A percentile compares a stretch with the other conserved stretches of the same genome.
These are phyloP conservation scores for Solanum phureja DNA, from an alignment of 257 asterid genomes.

Conservation along the genomic window DNA sequence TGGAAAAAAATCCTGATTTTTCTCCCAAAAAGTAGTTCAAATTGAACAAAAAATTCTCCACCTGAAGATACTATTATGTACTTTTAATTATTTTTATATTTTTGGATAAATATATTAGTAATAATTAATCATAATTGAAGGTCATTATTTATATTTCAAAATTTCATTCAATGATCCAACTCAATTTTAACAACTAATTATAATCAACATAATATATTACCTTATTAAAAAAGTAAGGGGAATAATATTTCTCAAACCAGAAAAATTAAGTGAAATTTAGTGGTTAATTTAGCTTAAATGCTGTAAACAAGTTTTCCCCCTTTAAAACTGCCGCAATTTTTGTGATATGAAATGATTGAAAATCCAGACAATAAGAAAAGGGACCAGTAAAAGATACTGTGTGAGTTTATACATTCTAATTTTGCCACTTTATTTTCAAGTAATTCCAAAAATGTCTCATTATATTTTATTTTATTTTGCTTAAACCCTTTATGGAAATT, in stretches of 20 bases:
- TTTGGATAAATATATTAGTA: neutral
- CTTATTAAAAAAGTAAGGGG: neutral
- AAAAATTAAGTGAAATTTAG: neutral
- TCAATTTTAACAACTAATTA: neutral
- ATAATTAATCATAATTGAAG: neutral
- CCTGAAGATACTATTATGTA: neutral
- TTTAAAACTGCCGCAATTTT: neutral
- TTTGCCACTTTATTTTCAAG: neutral
- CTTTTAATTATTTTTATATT: neutral
- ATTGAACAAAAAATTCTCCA: neutral
- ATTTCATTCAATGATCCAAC: neutral
- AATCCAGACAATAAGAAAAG: neutral
- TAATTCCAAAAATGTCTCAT: neutral
- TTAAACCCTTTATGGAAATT: neutral
- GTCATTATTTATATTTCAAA: neutral
- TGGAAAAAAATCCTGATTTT: neutral
- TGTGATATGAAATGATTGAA: neutral
- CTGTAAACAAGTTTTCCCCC: neutral
- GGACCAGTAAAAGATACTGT: neutral
- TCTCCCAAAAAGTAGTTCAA: neutral
- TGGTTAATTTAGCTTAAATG: neutral
- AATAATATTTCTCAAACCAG: neutral
- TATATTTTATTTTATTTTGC: neutral
- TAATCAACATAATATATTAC: neutral
- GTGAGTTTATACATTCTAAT: neutral